Percentiles rank a stretch among this genome's conserved stretches.
phyloP scores from a whole-genome alignment of 2,329 filamentous ascomycete genomes.

The Calycina marina region DNA sequence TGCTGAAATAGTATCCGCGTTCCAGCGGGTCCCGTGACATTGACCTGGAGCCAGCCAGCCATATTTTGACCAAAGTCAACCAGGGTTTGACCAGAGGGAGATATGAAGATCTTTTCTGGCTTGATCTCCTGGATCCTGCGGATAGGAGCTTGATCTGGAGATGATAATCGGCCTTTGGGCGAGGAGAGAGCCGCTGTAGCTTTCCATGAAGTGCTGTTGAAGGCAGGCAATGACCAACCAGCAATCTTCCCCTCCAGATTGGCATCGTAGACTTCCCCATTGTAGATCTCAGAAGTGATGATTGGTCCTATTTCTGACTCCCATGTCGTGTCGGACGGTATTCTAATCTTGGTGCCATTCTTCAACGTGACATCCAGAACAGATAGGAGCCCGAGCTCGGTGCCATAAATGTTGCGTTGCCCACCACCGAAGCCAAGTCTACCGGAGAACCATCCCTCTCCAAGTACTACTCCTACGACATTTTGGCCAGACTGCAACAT shows the following conservation, averaged over 20 bases:
- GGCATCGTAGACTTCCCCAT: constrained; percentile 37
- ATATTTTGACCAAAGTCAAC: constrained; percentile 45
- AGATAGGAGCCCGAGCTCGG: constrained; percentile 26
- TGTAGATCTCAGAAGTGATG: constrained; percentile 27
- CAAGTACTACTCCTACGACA: constrained; percentile 28
- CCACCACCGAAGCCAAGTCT: constrained; percentile 23
- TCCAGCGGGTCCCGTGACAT: constrained; percentile 24
- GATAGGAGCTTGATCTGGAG: constrained; percentile 31
- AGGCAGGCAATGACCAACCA: constrained; percentile 17
- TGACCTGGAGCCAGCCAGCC: constrained; percentile 33
- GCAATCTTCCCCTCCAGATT: constrained; percentile 19
- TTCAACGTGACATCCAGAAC: constrained; percentile 25
- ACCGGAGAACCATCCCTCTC: constrained; percentile 35
- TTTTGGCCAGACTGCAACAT: constrained; percentile 27
- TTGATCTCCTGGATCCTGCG: constrained; percentile 23
- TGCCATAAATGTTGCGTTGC: constrained; percentile 26
- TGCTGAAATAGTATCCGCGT: constrained; percentile 29
- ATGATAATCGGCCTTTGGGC: constrained; percentile 23
- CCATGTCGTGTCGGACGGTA: constrained; percentile 28
- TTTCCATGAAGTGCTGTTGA: constrained; percentile 19
- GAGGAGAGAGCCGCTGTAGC: constrained; percentile 20
- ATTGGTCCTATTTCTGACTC: constrained; percentile 22
- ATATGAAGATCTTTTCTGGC: constrained; percentile 21
- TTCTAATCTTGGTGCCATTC: constrained; percentile 18
- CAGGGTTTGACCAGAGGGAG: constrained; percentile 29